Evolutionary conservation across 1,284 basidiomycete genomes (phyloP).

Genomic region (Termitomyces sp.): DNA sequence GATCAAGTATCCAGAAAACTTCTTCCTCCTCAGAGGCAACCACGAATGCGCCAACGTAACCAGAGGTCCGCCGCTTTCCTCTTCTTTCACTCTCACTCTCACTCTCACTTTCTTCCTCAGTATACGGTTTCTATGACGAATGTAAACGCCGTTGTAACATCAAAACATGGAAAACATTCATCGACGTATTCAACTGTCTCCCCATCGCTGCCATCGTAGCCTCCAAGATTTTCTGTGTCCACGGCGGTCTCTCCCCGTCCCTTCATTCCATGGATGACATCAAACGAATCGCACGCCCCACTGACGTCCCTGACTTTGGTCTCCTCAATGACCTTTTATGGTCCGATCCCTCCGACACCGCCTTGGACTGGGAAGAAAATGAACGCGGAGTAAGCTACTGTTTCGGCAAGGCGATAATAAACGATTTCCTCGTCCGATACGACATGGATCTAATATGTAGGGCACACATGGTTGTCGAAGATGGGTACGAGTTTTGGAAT

Average conservation of each 20-base stretch:
- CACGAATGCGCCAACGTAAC: conserved; percentile 99
- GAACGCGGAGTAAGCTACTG: conserved; percentile 99
- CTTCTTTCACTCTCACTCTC: conserved; percentile 5
- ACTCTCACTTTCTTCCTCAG: conserved; percentile 41
- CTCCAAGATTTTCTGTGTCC: conserved; percentile 99
- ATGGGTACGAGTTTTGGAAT: conserved; percentile 99
- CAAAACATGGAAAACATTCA: conserved; percentile 99
- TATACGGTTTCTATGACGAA: conserved; percentile 99
- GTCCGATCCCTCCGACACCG: conserved; percentile 98
- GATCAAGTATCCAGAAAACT: conserved; percentile 99
- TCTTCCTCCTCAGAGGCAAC: conserved; percentile 96
- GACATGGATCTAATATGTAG: conserved; percentile 99
- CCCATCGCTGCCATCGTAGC: conserved; percentile 99
- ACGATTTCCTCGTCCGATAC: conserved; percentile 87
- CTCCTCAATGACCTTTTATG: conserved; percentile 96
- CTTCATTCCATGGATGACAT: conserved; percentile 99
- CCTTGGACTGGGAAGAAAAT: conserved; percentile 99
- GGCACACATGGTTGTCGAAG: conserved; percentile 99
- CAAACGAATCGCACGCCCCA: conserved; percentile 94
- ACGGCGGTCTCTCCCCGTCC: conserved; percentile 97
- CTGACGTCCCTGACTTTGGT: conserved; percentile 99
- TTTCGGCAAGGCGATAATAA: conserved; percentile 97
- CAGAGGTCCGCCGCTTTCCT: conserved; percentile 56
- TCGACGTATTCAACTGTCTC: conserved; percentile 99
- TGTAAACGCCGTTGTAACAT: conserved; percentile 99